phyloP scores from a whole-genome alignment of 2,329 filamentous ascomycete genomes.

The Blastomyces parvus region DNA sequence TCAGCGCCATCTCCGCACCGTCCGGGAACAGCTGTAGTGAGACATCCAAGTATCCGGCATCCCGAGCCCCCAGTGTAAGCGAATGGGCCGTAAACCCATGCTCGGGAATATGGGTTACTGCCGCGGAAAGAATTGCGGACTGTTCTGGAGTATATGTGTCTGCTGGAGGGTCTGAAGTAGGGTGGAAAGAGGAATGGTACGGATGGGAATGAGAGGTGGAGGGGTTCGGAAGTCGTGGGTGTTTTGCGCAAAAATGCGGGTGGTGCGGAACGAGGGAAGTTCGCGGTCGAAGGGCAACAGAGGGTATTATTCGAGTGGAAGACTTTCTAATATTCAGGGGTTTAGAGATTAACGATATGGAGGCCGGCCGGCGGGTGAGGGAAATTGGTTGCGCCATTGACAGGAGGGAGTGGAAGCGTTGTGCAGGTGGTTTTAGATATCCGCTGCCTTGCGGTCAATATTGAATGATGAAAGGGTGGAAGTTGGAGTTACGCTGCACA shows the following conservation, averaged over 20 bases:
- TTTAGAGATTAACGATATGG: not conserved
- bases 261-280: not conserved
- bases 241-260: not conserved
- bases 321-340: not conserved
- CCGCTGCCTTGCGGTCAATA: not conserved
- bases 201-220: constrained; percentile 23
- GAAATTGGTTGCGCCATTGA: constrained; percentile 2
- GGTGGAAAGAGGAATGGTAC: constrained; percentile 70
- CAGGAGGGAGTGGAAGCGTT: not conserved
- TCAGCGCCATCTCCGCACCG: constrained; percentile 71
- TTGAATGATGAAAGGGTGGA: not conserved
- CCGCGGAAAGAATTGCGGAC: constrained; percentile 67
- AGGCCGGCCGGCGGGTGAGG: not conserved
- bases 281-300: not conserved
- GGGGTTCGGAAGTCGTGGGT: constrained; percentile 6
- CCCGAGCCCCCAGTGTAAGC: constrained; percentile 67
- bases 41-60: constrained; percentile 78
- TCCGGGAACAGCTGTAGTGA: constrained; percentile 72
- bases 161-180: constrained; percentile 41
- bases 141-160: constrained; percentile 59
- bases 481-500: not conserved
- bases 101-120: constrained; percentile 65
- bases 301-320: not conserved
- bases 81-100: constrained; percentile 72
- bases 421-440: not conserved